Evolutionary conservation across 2,329 filamentous ascomycete species (phyloP).

Genomic region (Aspergillus arachidicola): DNA sequence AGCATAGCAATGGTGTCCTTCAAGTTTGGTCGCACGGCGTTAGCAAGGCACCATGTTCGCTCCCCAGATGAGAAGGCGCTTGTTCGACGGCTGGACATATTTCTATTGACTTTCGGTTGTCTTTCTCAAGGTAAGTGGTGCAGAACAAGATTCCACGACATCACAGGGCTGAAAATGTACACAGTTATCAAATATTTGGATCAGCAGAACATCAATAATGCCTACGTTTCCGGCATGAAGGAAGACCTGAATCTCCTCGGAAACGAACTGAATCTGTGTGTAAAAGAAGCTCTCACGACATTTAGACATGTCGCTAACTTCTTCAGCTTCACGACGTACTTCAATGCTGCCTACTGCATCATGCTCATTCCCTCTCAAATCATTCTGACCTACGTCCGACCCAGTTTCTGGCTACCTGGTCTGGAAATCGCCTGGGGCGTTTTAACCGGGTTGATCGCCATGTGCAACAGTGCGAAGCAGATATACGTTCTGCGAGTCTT

Average conservation of each 20-base stretch:
- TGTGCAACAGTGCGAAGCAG: not conserved
- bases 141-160: not conserved
- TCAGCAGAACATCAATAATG: conserved; percentile 2
- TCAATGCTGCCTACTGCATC: conserved; percentile 1
- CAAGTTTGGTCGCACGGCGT: not conserved
- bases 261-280: not conserved
- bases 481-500: not conserved
- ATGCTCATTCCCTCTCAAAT: not conserved
- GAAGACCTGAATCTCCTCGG: not conserved
- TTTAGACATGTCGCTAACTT: not conserved
- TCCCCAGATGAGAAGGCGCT: not conserved
- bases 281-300: too few relatives aligned
- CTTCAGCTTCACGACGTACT: not conserved
- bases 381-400: not conserved
- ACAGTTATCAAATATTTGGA: not conserved
- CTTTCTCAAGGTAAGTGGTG: not conserved
- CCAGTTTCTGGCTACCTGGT: not conserved
- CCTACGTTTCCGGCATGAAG: conserved; percentile 3
- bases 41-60: not conserved
- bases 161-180: too few relatives aligned
- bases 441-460: not conserved
- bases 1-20: not conserved
- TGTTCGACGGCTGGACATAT: not conserved
- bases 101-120: not conserved
- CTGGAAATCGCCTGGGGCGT: conserved; percentile 1